Evolutionary conservation across 345 rosid species (phyloP), one percentile per base, ranked within the genome.

Genomic region (Eucalyptus tenuipes): DNA sequence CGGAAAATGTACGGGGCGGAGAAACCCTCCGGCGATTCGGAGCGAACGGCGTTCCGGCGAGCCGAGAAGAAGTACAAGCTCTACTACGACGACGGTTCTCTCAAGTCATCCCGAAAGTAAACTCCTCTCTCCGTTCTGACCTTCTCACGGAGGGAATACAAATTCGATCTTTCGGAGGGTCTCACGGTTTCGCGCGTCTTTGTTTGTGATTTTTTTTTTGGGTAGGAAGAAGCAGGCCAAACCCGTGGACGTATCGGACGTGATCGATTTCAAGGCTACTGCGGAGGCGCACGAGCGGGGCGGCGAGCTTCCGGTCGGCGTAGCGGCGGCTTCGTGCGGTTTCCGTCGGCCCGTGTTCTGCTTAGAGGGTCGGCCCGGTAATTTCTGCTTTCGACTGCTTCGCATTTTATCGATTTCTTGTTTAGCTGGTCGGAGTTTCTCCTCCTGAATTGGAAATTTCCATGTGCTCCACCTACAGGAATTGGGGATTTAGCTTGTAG

Each of bases 21-120:
- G 55, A 90, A 89, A n/a, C 87, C 92, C n/a, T 96, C 93, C 49
- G 97, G 93, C 49, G 97, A 94, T 42, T 91, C 90, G 17, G 95
- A 95, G 64, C 93, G 93, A 87, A 95, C 98, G 50, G 98, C 96
- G 85, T 97, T 96, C 91, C 93, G 98, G 91, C 91, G 89, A 91
- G 95, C 98, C n/a, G 99, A 96, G 95, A 97, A 96, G 97, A 90
- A 95, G 90, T 97, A 95, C 96, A 97, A 96, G 90, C 94, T 97
- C 31, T 96, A 95, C 89, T 95, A 95, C 90, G 97, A 95, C 89
- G 96, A 94, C 53, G 93, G 93, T 22, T 87, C 93, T 59, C 92
- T 91, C 12, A 96, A 95, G 89, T 94, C 94, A 89, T 91, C 96
- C 40, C 92, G 93, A 91, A 96, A 93, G 99, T 96, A 94, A 44